Evolutionary conservation across 148 eudicot species (phyloP), one percentile per base, ranked within the genome.

Genomic region (Oxyria digyna): DNA sequence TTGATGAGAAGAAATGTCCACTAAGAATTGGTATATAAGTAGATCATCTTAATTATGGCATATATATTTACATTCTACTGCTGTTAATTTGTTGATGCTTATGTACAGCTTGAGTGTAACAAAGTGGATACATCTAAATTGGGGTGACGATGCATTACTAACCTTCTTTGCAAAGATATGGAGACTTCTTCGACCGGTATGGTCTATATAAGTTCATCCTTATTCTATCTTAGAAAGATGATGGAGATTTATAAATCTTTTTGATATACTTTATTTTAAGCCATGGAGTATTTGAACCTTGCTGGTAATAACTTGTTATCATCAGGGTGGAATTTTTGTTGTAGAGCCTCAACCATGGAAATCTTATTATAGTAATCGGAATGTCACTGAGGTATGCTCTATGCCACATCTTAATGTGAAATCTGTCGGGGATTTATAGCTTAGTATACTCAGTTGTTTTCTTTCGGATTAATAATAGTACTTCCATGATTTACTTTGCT

Each of bases 281-380:
- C 32, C 45, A 8, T 71, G n/a, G 1, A 59, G 65, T 59, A 29
- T 27, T 29, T 59, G 38, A 59, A 31, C 18, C 1, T 54, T 23
- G 12, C 15, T 27, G 38, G 35, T 14, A 29, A 27, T 12, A 10
- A 21, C 46, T 73, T 50, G 62, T 65, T 24, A 29, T 78, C 72
- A 62, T 13, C 20, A 93, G 98, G 97, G 96, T 73, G 98, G 98
- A 33, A 73, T 88, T 71, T 77, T 93, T 74, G 81, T 93, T 76
- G 78, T 94, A 85, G 98, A 94, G 77, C 97, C 98, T 69, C 98
- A 94, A 71, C 98, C 98, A 17, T 94, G 98, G 98, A 75, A 71
- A 9, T 94, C 98, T 6, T 94, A 94, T 71, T 64, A 71, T 67
- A 90, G 73, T 35, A 94, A 94, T 67, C 96, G 84, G 71, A 88